Percentiles rank a stretch among this genome's conserved stretches.
phyloP scores from a whole-genome alignment of 495 filamentous ascomycete species.

The Evernia prunastri region DNA sequence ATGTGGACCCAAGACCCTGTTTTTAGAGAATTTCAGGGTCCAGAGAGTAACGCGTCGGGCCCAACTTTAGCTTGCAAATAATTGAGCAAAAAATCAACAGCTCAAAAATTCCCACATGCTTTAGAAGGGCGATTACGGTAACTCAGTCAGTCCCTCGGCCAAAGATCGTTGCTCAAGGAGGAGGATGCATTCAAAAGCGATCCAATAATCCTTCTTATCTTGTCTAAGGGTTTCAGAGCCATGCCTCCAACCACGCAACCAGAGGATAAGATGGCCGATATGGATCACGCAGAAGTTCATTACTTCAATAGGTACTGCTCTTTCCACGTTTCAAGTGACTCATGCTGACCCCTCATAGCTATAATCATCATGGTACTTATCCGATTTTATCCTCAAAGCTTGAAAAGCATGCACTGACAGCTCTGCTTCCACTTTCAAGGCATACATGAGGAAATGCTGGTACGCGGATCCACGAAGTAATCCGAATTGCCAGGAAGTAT shows the following conservation, averaged over 20 bases:
- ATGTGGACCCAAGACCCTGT: no score
- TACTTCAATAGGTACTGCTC: slow-evolving; percentile 87
- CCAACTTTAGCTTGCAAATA: neutral
- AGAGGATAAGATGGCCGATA: slow-evolving; percentile 46
- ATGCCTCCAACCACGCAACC: neutral
- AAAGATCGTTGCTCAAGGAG: neutral
- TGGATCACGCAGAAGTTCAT: slow-evolving; percentile 86
- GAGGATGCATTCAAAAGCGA: slow-evolving; percentile 5
- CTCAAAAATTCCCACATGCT: neutral
- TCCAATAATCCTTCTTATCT: neutral
- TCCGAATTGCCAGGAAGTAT: neutral
- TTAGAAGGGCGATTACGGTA: no score
- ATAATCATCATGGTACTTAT: slow-evolving; percentile 86
- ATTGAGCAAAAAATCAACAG: neutral
- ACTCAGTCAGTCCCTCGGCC: neutral
- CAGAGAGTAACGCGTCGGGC: neutral
- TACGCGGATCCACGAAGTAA: slow-evolving; percentile 43
- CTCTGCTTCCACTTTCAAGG: slow-evolving; percentile 43
- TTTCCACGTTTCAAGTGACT: slow-evolving; percentile 20
- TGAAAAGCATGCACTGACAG: slow-evolving; percentile 24
- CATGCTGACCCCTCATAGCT: slow-evolving; percentile 49
- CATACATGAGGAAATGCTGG: slow-evolving; percentile 98
- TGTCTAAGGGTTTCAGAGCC: neutral
- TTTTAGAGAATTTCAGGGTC: no score
- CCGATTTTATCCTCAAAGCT: slow-evolving; percentile 16